Evolutionary conservation across 106 monocot genomes (phyloP), one percentile per base, ranked within the genome.

Genomic region (Dendrobium huoshanense): DNA sequence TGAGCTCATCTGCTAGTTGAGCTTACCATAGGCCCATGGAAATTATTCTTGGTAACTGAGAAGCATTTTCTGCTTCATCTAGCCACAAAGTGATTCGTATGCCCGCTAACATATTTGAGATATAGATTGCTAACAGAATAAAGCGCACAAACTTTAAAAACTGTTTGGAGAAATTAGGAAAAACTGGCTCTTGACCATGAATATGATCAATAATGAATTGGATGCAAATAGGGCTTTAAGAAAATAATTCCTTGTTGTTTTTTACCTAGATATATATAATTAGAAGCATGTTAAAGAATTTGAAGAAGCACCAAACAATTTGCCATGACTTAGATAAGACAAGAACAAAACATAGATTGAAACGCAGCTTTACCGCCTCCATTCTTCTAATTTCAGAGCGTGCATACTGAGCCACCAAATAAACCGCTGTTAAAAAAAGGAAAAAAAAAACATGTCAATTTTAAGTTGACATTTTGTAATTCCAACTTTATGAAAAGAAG

Each of bases 331-430:
- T 37, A 70, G 37, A 33, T 31, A 70, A 37, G 16, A 43, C 19
- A 74, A 74, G n/a, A 44, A 7, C n/a, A 42, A 42, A 74, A 18
- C 74, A 74, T 20, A 33, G 37, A 70, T 70, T 37, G 17, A 49
- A 49, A 56, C 77, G 27, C 9, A 48, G 24, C 17, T 41, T 87
- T 87, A 94, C 93, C 82, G 83, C 93, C 16, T 94, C 94, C 91
- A 89, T 91, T 75, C 81, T 89, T 79, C 85, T 91, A 43, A 91
- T 94, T 72, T 94, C 91, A 79, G 84, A 81, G 11, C 94, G 82
- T 13, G 94, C 91, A 81, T 94, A 94, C 61, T 91, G 89, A 67
- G 94, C 94, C 75, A 91, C 91, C 83, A 91, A 84, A 83, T 86
- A 94, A 33, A 94, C 91, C 48, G 89, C 91, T 90, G 83, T 58